Base-by-base conservation (phyloP, 192 early-diverging fungal species). In the Coemansia sp. region DNA sequence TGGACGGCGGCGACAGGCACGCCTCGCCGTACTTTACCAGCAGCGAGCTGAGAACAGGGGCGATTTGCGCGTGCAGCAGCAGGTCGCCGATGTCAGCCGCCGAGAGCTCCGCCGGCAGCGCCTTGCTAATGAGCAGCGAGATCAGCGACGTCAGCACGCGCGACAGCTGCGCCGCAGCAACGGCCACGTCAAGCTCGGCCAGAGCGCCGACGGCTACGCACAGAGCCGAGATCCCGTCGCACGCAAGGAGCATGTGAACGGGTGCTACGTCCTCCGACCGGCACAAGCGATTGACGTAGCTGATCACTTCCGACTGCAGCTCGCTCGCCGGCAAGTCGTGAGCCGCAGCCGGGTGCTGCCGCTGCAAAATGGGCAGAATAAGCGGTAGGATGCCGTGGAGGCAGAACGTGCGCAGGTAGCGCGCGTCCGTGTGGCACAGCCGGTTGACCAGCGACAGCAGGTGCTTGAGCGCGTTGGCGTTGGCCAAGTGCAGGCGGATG, bases 241-340 rank as follows among this genome's bases (percentile, higher is more conserved):
- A 77, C 11, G 80, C 80, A 39, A 83, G 56, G 63, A 83, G 56
- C 80, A 78, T 75, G 55, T 78, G 80, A 11, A 75, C 64, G 4
- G 70, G 70, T 33, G 69, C 68, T 1, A 69, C 33, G 48, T 83
- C 76, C 14, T 77, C 71, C 3, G 72, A 57, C 18, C 72, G 60
- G 23, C 80, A 83, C 34, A 83, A 38, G 2, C 72, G 72, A 20
- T 56, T 70, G 38, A 78, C 61, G 66, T 78, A 75, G 43, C 66
- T 65, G 6, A 75, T 47, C 0, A 72, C 72, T 66, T 83, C 80
- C 2, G 65, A 62, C 58, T 67, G 68, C 35, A 75, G 66, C 45
- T 78, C 79, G 34, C 59, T 52, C 33, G 61, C 34, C 23, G 59
- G 38, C 55, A 34, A 4, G 20, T 18, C 56, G 28, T 58, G 26